These are phyloP conservation scores for Trichoderma sp. DNA, from an alignment of 2,329 filamentous ascomycete genomes.

Conservation along the genomic window DNA sequence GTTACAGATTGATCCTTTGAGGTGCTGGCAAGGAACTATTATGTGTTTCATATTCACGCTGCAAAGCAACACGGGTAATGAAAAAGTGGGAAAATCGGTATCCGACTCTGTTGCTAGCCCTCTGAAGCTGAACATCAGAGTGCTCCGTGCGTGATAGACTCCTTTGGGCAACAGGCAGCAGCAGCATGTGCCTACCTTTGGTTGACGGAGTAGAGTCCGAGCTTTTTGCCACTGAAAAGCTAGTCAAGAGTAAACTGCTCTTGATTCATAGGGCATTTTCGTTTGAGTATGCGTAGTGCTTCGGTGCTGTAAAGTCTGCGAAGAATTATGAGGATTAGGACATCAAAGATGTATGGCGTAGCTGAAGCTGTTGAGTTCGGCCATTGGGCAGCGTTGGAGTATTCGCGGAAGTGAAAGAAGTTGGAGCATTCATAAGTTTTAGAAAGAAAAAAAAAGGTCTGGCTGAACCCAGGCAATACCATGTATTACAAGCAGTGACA, in stretches of 20 bases:
- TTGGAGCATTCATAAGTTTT: background rate
- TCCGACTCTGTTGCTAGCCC: background rate
- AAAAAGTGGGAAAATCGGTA: background rate
- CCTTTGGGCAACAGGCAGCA: background rate
- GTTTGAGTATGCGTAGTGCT: background rate
- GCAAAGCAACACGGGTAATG: background rate
- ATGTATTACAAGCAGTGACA: background rate
- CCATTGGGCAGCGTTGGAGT: background rate
- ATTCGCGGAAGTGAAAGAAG: background rate
- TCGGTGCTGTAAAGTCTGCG: background rate
- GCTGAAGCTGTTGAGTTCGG: background rate
- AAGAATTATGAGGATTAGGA: background rate
- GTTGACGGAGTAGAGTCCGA: background rate
- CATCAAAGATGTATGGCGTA: background rate
- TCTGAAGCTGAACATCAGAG: background rate
- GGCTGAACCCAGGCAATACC: background rate
- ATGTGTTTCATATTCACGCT: background rate
- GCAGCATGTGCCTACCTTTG: background rate
- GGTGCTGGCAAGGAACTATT: background rate
- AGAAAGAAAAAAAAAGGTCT: background rate
- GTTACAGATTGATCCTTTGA: background rate
- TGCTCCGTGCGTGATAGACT: background rate
- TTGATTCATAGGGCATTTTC: background rate
- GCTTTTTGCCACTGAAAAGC: background rate
- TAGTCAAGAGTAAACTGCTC: background rate